Evolutionary conservation across 2,329 filamentous ascomycete species (phyloP).

Genomic region (Cladophialophora psammophila): DNA sequence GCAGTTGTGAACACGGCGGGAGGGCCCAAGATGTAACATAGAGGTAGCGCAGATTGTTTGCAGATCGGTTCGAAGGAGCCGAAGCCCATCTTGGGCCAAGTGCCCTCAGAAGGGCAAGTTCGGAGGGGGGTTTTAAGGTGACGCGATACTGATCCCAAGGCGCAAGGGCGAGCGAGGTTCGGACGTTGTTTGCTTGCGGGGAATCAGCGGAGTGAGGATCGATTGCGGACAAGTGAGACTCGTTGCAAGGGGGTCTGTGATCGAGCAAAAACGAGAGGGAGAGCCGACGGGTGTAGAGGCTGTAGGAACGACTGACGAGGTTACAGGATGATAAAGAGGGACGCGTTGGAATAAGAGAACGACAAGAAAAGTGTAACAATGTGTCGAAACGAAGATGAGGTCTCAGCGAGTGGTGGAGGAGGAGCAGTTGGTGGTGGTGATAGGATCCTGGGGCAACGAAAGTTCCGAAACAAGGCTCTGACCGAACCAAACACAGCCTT

Average conservation of each 20-base stretch:
- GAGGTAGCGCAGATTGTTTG: constrained; percentile 79
- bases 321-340: neutral
- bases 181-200: constrained; percentile 9
- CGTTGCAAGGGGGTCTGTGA: constrained; percentile 1
- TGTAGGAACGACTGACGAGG: constrained; percentile 11
- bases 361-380: constrained; percentile 1
- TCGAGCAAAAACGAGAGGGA: neutral
- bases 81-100: constrained; percentile 74
- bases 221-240: neutral
- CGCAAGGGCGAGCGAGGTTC: neutral
- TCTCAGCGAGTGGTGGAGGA: constrained; percentile 10
- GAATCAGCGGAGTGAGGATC: neutral
- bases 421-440: neutral
- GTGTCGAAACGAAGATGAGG: constrained; percentile 7
- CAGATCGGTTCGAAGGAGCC: constrained; percentile 91
- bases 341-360: neutral
- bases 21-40: constrained; percentile 85
- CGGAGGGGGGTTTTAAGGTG: neutral
- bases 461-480: constrained; percentile 6
- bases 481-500: constrained; percentile 3
- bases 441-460: constrained; percentile 2
- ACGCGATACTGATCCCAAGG: neutral
- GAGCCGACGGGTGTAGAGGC: neutral
- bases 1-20: constrained; percentile 62
- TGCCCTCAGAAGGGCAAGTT: constrained; percentile 14